Conservation (phyloP, 148 eudicot species). For the Agrostemma githago region DNA sequence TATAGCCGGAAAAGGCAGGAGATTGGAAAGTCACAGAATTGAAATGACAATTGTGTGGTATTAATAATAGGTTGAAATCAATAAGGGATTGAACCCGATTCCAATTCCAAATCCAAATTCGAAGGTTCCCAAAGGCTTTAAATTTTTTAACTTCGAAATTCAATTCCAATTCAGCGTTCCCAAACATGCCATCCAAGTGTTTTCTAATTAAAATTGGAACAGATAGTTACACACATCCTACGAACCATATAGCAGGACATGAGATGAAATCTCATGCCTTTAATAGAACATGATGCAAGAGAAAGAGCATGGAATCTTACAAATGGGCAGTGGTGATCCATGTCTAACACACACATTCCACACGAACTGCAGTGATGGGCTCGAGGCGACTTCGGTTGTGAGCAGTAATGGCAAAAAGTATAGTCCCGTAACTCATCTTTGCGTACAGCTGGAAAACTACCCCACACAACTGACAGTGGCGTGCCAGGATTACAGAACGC, state of each 20-base stretch:
- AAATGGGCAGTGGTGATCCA: constrained; percentile 99
- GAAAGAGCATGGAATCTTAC: constrained; percentile 47
- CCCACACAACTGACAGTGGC: constrained; percentile 66
- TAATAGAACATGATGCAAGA: constrained; percentile 7
- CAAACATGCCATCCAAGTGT: no score
- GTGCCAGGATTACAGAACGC: constrained; percentile 71
- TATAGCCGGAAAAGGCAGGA: no score
- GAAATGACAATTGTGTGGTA: no score
- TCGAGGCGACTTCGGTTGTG: constrained; percentile 83
- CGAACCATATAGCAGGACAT: background rate
- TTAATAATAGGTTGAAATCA: no score
- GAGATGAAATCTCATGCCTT: background rate
- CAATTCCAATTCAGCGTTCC: no score
- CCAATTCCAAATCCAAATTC: no score
- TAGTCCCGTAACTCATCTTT: constrained; percentile 72
- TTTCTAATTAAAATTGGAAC: background rate
- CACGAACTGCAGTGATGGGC: constrained; percentile 96
- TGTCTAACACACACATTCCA: constrained; percentile 76
- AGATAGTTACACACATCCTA: background rate
- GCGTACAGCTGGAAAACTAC: constrained; percentile 75
- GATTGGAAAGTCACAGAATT: no score
- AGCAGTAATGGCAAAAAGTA: constrained; percentile 75
- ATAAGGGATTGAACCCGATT: no score
- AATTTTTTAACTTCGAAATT: no score
- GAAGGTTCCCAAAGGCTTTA: no score